Evolutionary conservation across 441 rosid species (phyloP).

Genomic region (Croton laevigatus): DNA sequence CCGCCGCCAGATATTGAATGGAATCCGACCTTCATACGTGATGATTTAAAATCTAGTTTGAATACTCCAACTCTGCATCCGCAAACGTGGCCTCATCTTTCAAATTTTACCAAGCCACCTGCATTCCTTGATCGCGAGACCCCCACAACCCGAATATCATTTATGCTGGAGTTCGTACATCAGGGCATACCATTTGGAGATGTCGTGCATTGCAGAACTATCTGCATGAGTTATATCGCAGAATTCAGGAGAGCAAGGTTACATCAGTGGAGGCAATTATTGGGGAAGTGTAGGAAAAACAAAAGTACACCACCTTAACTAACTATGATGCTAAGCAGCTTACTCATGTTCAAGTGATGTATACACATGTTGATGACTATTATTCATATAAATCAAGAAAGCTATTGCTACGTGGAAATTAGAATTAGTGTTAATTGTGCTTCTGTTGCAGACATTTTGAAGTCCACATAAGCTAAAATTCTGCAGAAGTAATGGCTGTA

Average conservation of each 20-base stretch:
- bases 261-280: background rate
- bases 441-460: too few species aligned
- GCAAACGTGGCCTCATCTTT: conserved; percentile 33
- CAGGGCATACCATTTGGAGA: background rate
- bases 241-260: background rate
- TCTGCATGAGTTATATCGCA: background rate
- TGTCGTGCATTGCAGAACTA: background rate
- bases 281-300: conserved; percentile 10
- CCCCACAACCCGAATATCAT: background rate
- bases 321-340: conserved; percentile 13
- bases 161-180: background rate
- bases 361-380: conserved; percentile 19
- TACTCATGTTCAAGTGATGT: background rate
- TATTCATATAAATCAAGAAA: conserved; percentile 16
- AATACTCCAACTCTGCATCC: conserved; percentile 38
- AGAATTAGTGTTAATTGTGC: background rate
- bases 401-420: background rate
- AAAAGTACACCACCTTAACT: background rate
- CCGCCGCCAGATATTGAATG: conserved; percentile 31
- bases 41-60: conserved; percentile 21
- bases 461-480: too few species aligned
- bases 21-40: conserved; percentile 30
- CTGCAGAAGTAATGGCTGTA: too few species aligned
- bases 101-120: conserved; percentile 17
- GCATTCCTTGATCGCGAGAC: background rate